Evolutionary conservation across 345 rosid species (phyloP).

Genomic region (Populus euphratica): DNA sequence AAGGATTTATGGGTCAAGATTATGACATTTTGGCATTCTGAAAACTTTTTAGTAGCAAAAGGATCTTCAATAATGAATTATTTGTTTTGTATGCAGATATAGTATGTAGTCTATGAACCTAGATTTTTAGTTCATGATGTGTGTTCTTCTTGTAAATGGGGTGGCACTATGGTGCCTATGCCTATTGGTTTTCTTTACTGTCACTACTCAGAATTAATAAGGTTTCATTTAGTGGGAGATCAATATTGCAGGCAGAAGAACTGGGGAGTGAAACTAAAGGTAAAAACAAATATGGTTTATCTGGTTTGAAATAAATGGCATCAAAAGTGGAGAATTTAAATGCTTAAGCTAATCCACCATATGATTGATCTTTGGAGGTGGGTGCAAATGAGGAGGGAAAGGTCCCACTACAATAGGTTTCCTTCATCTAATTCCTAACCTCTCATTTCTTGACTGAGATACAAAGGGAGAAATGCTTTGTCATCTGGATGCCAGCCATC

Average conservation of each 20-base stretch:
- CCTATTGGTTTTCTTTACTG: background rate
- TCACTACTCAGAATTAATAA: background rate
- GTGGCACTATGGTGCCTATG: background rate
- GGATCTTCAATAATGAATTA: background rate
- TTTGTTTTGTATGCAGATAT: background rate
- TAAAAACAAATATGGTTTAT: background rate
- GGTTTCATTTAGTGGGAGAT: background rate
- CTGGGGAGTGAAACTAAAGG: background rate
- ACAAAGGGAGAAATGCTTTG: background rate
- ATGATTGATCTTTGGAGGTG: background rate
- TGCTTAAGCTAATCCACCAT: background rate
- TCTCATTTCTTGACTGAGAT: background rate
- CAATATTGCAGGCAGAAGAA: constrained; percentile 2
- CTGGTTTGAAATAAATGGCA: background rate
- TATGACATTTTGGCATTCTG: background rate
- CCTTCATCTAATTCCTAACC: background rate
- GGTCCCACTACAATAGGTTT: background rate
- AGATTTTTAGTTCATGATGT: background rate
- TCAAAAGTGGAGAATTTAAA: background rate
- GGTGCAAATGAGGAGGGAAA: background rate
- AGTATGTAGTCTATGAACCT: background rate
- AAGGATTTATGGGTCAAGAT: background rate
- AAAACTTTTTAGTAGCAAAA: background rate
- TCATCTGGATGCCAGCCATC: background rate
- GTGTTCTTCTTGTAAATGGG: background rate